These are phyloP conservation scores for Leptographium radiaticola DNA, from an alignment of 2,329 filamentous ascomycete genomes.

Conservation along the genomic window DNA sequence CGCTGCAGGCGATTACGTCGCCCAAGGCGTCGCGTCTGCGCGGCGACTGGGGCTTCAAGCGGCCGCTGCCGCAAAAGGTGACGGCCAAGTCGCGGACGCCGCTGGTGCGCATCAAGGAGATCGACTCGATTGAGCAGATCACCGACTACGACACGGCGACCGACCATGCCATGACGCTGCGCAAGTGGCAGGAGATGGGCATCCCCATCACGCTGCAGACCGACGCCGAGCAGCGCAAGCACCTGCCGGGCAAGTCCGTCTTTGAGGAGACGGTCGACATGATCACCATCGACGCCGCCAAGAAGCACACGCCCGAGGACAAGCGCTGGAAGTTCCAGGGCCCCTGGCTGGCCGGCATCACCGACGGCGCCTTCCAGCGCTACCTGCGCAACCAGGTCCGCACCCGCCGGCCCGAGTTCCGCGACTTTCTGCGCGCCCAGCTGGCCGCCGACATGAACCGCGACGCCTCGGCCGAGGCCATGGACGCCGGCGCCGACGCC, in stretches of 20 bases:
- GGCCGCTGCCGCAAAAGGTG: conserved; percentile 63
- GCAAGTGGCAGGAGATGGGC: conserved; percentile 76
- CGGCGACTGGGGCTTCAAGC: conserved; percentile 90
- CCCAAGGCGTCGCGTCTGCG: conserved; percentile 56
- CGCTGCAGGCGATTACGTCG: conserved; percentile 69
- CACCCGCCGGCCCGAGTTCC: conserved; percentile 40
- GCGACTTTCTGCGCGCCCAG: conserved; percentile 34
- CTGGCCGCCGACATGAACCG: conserved; percentile 33
- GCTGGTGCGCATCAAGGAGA: conserved; percentile 58
- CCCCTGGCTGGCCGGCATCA: conserved; percentile 52
- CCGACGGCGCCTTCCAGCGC: conserved; percentile 43
- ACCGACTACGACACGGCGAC: conserved; percentile 78
- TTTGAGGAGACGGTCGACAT: conserved; percentile 47
- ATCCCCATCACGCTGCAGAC: conserved; percentile 42
- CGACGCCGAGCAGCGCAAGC: conserved; percentile 12
- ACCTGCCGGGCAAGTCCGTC: conserved; percentile 31
- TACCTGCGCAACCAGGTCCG: conserved; percentile 43
- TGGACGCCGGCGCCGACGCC: conserved; percentile 22
- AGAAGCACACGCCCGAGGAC: conserved; percentile 23
- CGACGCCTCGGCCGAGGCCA: conserved; percentile 21
- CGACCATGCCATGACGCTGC: conserved; percentile 66
- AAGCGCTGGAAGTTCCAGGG: conserved; percentile 54
- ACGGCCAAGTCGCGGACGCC: conserved; percentile 63
- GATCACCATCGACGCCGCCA: conserved; percentile 26
- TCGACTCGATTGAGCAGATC: conserved; percentile 78